Evolutionary conservation across 768 basidiomycete genomes (phyloP), one percentile per base, ranked within the genome.

Genomic region (Naganishia friedmannii): DNA sequence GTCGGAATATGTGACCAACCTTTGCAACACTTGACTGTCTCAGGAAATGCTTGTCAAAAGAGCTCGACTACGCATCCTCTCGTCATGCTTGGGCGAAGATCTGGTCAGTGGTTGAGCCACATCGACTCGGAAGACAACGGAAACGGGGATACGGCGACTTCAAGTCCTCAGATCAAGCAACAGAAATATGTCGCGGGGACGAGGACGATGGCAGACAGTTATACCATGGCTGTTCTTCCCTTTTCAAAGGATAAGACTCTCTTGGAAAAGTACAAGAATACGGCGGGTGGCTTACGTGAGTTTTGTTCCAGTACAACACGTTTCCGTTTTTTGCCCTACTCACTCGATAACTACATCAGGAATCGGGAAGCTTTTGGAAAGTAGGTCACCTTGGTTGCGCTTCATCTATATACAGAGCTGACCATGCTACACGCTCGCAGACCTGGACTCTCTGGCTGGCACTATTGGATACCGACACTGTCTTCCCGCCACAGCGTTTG

Each of bases 371-470:
- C 72, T 80, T 9, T 72, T 80, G 23, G 79, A 80, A 53, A 77
- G 78, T 79, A 48, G 71, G 75, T 73, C 17, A 31, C 29, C 23
- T 6, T 28, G 29, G 1, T 19, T 28, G 53, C 2, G 3, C 23
- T 10, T 26, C 32, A 45, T 37, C 48, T 21, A 23, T 65, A 32
- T 17, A 57, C 54, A 67, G 13, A 34, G 23, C n/a, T 23, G 19
- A 34, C 60, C 34, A n/a, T 10, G 54, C 21, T 28, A 53, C 37
- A 60, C 31, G 31, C 88, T 90, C 87, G 88, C 90, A 80, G 88
- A 91, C 76, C 83, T 92, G 39, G 91, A 93, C 77, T 90, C 89
- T 3, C 82, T 92, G n/a, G 90, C 91, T 7, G 91, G 90, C 34
- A 89, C 88, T 3, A 90, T 92, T 69, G 85, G 90, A 4, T 92